Evolutionary conservation across 306 rosid species (phyloP), one percentile per base, ranked within the genome.

Genomic region (Citrullus amarus): DNA sequence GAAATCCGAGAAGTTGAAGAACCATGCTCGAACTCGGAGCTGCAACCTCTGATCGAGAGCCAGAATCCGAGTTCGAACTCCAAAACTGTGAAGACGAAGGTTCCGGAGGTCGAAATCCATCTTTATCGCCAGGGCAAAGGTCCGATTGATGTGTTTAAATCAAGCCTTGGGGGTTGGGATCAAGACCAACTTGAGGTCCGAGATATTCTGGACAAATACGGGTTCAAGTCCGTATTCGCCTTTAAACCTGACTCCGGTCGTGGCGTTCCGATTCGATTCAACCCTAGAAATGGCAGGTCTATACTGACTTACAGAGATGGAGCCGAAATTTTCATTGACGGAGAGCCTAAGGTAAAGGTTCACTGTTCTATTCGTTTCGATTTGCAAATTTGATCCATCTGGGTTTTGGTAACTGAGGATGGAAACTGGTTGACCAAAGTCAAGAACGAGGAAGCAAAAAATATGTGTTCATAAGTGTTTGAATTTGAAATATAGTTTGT

Each of bases 111-210:
- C 44, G 89, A 89, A 77, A 79, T 91, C 81, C 86, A 76, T 62
- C 84, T 95, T 4, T 92, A 78, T 82, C 86, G 92, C 9, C 88
- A 77, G 15, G 98, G 98, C 1, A 86, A 85, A 74, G 98, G 98
- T 53, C 98, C 98, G 77, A 79, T 87, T 79, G 92, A 80, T 13
- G 90, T 88, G 20, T 91, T 91, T 86, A 87, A 81, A 83, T 65
- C 90, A 4, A 30, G 59, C 30, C 82, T 95, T 4, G 98, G 97
- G 0, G 97, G 97, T 43, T 92, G 93, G 93, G 98, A 91, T n/a
- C 97, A 89, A 82, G 89, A 95, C 85, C 92, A 95, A 86, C 61
- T 95, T 44, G 97, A 95, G 78, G 88, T 95, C 9, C 84, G 92
- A 0, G 89, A 89, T 34, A 88, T 92, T 39, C 93, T 95, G n/a